A percentile compares a stretch with the other conserved stretches of the same genome.
Conservation (phyloP, 1,284 basidiomycete genomes). For the Ustilago hordei region DNA sequence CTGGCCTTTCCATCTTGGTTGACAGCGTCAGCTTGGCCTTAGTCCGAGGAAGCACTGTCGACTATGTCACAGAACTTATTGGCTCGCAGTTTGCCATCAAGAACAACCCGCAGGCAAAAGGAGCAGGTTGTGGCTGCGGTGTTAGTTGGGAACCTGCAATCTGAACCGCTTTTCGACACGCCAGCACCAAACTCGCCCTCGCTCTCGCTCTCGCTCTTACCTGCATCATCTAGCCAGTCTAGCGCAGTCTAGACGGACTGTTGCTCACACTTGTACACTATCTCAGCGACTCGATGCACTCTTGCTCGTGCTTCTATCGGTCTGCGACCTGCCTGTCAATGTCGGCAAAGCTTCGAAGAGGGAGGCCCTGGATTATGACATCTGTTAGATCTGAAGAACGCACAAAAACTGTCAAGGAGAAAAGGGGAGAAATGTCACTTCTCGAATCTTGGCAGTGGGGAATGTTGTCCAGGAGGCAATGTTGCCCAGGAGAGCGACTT, state of each 20-base stretch:
- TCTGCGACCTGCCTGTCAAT: background rate
- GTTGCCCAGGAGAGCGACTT: background rate
- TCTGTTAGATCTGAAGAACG: background rate
- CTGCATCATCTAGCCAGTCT: no score
- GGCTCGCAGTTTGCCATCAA: conserved; percentile 83
- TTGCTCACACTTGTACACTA: conserved; percentile 7
- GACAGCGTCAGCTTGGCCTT: conserved; percentile 84
- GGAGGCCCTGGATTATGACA: background rate
- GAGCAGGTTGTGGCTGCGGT: conserved; percentile 87
- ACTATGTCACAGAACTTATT: conserved; percentile 90
- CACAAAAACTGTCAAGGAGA: background rate
- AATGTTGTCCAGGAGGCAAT: conserved; percentile 12
- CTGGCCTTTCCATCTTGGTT: conserved; percentile 74
- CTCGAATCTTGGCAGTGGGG: conserved; percentile 26
- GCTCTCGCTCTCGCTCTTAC: background rate
- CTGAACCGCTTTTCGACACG: background rate
- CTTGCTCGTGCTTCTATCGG: background rate
- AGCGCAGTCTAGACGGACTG: background rate
- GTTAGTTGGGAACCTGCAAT: conserved; percentile 85
- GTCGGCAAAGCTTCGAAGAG: background rate
- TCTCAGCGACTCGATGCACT: background rate
- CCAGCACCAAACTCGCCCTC: background rate
- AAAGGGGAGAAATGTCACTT: conserved; percentile 8
- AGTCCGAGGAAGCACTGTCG: conserved; percentile 84
- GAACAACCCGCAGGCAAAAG: conserved; percentile 86